Percentiles rank a stretch among this genome's conserved stretches.
Conservation (phyloP, 108 stramenopile species). For the Cyclotella choctawhatcheeana region DNA sequence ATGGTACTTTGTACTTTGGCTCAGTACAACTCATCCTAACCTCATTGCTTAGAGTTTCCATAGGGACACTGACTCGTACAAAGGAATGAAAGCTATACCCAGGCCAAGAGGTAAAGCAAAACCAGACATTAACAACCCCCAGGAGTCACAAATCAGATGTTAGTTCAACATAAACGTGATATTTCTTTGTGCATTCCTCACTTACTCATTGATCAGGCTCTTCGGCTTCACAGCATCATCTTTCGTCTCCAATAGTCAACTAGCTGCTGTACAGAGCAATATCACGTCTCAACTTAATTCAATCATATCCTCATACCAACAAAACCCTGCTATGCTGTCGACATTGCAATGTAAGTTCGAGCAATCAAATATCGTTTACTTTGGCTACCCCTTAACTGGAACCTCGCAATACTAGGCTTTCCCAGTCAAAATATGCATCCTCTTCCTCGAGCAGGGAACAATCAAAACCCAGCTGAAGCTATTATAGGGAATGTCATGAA, state of each 20-base stretch:
- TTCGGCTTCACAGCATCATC: neutral
- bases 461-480: neutral
- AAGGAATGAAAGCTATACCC: slow-evolving; percentile 8
- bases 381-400: neutral
- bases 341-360: neutral
- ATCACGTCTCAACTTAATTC: slow-evolving; percentile 8
- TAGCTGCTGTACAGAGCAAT: neutral
- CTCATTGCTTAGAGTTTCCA: slow-evolving; percentile 11
- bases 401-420: neutral
- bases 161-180: too few relatives aligned
- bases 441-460: neutral
- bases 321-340: neutral
- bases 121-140: neutral
- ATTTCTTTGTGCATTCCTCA: neutral
- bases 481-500: neutral
- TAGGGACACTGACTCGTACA: slow-evolving; percentile 11
- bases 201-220: neutral
- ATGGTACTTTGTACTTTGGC: too few relatives aligned
- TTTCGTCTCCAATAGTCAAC: neutral
- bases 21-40: too few relatives aligned
- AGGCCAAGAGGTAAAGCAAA: slow-evolving; percentile 4
- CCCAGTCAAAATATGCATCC: neutral
- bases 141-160: too few relatives aligned
- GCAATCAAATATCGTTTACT: neutral
- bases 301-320: slow-evolving; percentile 6